Evolutionary conservation across 2,329 filamentous ascomycete species (phyloP).

Genomic region (Diaporthe vexans): DNA sequence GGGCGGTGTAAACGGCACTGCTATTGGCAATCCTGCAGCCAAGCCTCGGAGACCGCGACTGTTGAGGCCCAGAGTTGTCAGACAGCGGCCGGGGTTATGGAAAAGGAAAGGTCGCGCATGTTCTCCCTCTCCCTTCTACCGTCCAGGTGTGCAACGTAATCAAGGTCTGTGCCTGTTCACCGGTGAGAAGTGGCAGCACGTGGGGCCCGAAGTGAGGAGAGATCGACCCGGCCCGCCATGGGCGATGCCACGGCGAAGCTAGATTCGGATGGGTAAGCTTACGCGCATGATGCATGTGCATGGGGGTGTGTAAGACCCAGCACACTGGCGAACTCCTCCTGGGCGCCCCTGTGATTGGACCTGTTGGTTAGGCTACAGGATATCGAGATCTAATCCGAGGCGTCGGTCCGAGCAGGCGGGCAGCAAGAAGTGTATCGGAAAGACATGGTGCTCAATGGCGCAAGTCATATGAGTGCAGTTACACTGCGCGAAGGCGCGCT

Average conservation of each 20-base stretch:
- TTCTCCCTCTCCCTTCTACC: not conserved
- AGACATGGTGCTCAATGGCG: not conserved
- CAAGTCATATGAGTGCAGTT: not conserved
- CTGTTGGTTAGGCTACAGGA: not conserved
- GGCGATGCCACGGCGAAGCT: slow-evolving; percentile 2
- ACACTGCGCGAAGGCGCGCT: not conserved
- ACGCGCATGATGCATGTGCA: not conserved
- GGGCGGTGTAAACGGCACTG: not conserved
- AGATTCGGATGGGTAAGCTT: slow-evolving; percentile 16
- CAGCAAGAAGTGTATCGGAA: not conserved
- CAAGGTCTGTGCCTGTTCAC: not conserved
- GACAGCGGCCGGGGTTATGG: not conserved
- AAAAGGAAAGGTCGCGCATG: not conserved
- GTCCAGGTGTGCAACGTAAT: not conserved
- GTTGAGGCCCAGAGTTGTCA: not conserved
- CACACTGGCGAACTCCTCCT: not conserved
- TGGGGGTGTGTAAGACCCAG: not conserved
- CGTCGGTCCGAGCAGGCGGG: not conserved
- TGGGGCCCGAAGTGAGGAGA: not conserved
- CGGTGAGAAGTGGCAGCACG: not conserved
- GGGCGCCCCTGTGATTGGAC: not conserved
- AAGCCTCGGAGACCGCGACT: not conserved
- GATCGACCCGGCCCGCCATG: not conserved
- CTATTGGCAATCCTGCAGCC: not conserved
- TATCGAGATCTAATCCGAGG: not conserved